A percentile compares a stretch with the other conserved stretches of the same genome.
These are phyloP conservation scores for Syncephalastrum racemosum DNA, from an alignment of 371 early-diverging fungal genomes.

Conservation along the genomic window DNA sequence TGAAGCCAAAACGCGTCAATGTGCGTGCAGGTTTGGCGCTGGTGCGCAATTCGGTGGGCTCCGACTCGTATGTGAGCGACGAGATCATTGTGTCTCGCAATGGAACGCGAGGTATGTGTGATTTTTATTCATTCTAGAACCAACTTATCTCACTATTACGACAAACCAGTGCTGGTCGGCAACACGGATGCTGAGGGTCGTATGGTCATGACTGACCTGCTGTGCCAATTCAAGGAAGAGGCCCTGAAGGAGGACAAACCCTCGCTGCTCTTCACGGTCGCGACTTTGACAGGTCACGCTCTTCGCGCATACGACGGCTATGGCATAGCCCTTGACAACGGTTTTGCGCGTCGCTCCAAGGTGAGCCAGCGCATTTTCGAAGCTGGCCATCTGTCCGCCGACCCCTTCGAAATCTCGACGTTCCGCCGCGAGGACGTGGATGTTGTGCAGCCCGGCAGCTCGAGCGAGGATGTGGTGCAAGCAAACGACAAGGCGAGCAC, in stretches of 20 bases:
- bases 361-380: conserved; percentile 64
- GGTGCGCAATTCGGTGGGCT: conserved; percentile 82
- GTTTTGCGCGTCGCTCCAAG: conserved; percentile 69
- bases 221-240: conserved; percentile 76
- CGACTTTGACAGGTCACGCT: conserved; percentile 88
- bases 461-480: conserved; percentile 81
- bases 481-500: conserved; percentile 74
- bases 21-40: conserved; percentile 73
- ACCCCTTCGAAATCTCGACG: conserved; percentile 83
- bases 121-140: neutral
- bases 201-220: conserved; percentile 86
- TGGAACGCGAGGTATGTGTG: conserved; percentile 63
- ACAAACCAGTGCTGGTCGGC: conserved; percentile 64
- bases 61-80: conserved; percentile 81
- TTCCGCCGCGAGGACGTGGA: conserved; percentile 82
- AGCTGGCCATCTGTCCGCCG: conserved; percentile 74
- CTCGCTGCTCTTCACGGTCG: conserved; percentile 76
- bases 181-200: conserved; percentile 94
- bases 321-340: conserved; percentile 79
- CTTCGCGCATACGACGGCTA: conserved; percentile 80
- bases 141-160: too few species aligned
- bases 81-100: conserved; percentile 81
- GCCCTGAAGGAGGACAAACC: conserved; percentile 53
- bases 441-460: conserved; percentile 60
- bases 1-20: conserved; percentile 68